A percentile compares a stretch with the other conserved stretches of the same genome.
Evolutionary conservation across 2,329 filamentous ascomycete genomes (phyloP).

Genomic region (Clonostachys solani): DNA sequence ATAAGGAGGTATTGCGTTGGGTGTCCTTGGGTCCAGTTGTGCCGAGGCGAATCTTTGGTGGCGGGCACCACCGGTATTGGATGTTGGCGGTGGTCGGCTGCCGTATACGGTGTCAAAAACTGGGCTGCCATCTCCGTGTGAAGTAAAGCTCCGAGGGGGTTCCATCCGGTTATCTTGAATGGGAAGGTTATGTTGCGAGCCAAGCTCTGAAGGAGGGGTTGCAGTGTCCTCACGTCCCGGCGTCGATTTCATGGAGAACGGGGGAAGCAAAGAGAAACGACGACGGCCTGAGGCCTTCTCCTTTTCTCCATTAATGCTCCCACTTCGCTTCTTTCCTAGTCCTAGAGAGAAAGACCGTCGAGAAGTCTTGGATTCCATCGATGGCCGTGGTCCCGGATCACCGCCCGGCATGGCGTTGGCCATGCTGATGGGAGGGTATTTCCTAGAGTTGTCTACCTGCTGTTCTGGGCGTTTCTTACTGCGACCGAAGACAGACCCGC

Average conservation of each 20-base stretch:
- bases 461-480: slow-evolving; percentile 45
- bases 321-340: slow-evolving; percentile 66
- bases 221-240: slow-evolving; percentile 50
- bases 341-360: slow-evolving; percentile 68
- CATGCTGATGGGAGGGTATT: slow-evolving; percentile 92
- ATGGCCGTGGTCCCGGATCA: slow-evolving; percentile 42
- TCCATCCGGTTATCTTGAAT: slow-evolving; percentile 38
- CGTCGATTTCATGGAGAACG: slow-evolving; percentile 60
- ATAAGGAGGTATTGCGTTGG: slow-evolving; percentile 40
- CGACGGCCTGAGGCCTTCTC: slow-evolving; percentile 57
- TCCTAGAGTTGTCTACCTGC: slow-evolving; percentile 58
- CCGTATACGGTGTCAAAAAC: slow-evolving; percentile 32
- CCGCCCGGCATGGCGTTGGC: slow-evolving; percentile 61
- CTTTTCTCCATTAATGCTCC: slow-evolving; percentile 53
- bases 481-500: slow-evolving; percentile 74
- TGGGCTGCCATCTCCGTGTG: slow-evolving; percentile 27
- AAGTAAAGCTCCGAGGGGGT: slow-evolving; percentile 22
- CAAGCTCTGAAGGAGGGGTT: slow-evolving; percentile 36
- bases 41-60: slow-evolving; percentile 35
- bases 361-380: slow-evolving; percentile 64
- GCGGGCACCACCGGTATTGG: slow-evolving; percentile 24
- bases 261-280: slow-evolving; percentile 66
- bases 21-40: slow-evolving; percentile 30
- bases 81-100: slow-evolving; percentile 21
- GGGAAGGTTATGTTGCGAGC: slow-evolving; percentile 48